A percentile compares a stretch with the other conserved stretches of the same genome.
Conservation (phyloP, 2,329 filamentous ascomycete genomes). For the Phialophora macrospora region DNA sequence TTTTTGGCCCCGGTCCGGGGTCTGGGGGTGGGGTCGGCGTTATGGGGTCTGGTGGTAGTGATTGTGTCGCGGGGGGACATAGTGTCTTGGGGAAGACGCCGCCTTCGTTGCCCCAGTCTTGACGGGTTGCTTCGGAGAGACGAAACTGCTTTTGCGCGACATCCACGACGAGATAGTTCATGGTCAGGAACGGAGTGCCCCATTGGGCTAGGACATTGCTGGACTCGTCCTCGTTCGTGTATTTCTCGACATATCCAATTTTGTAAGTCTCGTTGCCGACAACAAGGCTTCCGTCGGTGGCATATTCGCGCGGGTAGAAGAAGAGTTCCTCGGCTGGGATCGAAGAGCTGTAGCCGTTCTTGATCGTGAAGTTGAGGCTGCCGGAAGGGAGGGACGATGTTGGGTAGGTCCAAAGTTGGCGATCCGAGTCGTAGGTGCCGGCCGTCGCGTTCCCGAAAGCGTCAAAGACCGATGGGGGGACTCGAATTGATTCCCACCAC, state of each 20-base stretch:
- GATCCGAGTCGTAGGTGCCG: background rate
- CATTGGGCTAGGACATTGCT: slow-evolving; percentile 3
- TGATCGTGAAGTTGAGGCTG: slow-evolving; percentile 16
- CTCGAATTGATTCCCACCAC: background rate
- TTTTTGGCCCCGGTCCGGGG: background rate
- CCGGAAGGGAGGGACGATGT: background rate
- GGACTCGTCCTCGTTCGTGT: slow-evolving; percentile 3
- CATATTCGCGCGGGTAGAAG: background rate
- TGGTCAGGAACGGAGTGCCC: slow-evolving; percentile 33
- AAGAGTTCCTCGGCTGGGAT: slow-evolving; percentile 16
- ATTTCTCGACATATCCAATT: slow-evolving; percentile 4
- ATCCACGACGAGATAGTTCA: slow-evolving; percentile 35
- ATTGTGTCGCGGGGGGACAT: background rate
- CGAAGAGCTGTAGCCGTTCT: slow-evolving; percentile 12
- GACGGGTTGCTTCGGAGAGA: slow-evolving; percentile 26
- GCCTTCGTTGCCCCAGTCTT: slow-evolving; percentile 15
- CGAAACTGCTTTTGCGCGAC: slow-evolving; percentile 20
- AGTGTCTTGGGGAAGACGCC: slow-evolving; percentile 10
- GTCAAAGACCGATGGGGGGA: background rate
- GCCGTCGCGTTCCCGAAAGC: background rate
- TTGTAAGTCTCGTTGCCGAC: slow-evolving; percentile 18
- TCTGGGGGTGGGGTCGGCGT: background rate
- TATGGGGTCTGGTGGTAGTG: background rate
- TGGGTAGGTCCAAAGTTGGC: background rate
- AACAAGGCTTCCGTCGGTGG: background rate